A percentile compares a stretch with the other conserved stretches of the same genome.
Evolutionary conservation across 495 filamentous ascomycete genomes (phyloP).

Genomic region (Eremomyces bilateralis): DNA sequence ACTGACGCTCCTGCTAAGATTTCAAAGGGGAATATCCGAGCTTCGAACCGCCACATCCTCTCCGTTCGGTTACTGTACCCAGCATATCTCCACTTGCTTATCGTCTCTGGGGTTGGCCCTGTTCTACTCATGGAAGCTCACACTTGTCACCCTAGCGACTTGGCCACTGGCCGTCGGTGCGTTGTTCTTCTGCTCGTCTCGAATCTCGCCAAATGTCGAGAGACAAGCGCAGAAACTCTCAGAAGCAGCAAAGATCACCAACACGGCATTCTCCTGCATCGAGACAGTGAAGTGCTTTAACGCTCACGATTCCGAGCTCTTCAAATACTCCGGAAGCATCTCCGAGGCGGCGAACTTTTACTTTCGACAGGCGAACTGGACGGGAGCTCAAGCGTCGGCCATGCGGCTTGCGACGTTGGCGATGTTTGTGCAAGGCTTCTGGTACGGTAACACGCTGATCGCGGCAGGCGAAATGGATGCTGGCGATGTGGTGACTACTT

Average conservation of each 20-base stretch:
- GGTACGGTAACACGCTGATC: slow-evolving; percentile 57
- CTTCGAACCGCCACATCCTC: slow-evolving; percentile 62
- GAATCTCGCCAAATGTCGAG: slow-evolving; percentile 42
- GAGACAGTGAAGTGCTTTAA: slow-evolving; percentile 82
- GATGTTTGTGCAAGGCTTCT: slow-evolving; percentile 85
- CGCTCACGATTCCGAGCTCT: slow-evolving; percentile 44
- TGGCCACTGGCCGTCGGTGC: slow-evolving; percentile 44
- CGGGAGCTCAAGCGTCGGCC: slow-evolving; percentile 47
- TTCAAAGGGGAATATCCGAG: slow-evolving; percentile 52
- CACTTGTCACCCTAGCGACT: slow-evolving; percentile 56
- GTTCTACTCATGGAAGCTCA: slow-evolving; percentile 64
- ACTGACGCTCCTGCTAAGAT: slow-evolving; percentile 2
- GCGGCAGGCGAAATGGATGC: slow-evolving; percentile 29
- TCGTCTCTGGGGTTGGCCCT: slow-evolving; percentile 49
- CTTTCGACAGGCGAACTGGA: slow-evolving; percentile 39
- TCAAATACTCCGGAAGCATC: slow-evolving; percentile 38
- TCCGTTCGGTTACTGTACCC: slow-evolving; percentile 45
- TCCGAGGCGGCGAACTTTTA: slow-evolving; percentile 40
- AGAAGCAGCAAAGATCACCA: slow-evolving; percentile 48
- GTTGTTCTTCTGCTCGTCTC: slow-evolving; percentile 33
- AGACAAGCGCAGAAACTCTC: slow-evolving; percentile 46
- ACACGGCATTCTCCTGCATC: slow-evolving; percentile 46
- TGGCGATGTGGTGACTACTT: slow-evolving; percentile 60
- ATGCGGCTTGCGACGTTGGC: slow-evolving; percentile 50
- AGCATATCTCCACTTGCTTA: slow-evolving; percentile 35